phyloP scores from a whole-genome alignment of 306 rosid species.

The Prunus kanzakura region DNA sequence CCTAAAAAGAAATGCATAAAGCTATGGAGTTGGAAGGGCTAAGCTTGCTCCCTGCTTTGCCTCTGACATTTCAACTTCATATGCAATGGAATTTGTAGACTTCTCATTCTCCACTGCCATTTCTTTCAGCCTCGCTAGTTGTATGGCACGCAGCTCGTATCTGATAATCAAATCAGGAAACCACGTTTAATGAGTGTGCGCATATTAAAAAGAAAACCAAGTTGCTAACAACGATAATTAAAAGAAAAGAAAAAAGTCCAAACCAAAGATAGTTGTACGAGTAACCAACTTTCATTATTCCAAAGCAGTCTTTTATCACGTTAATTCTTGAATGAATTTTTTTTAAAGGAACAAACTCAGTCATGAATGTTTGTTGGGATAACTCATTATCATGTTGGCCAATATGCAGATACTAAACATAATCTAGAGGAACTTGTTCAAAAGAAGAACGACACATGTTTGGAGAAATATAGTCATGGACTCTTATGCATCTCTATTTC shows the following conservation, averaged over 20 bases:
- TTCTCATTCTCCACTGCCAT: conserved; percentile 57
- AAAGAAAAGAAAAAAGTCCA: not conserved
- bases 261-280: not conserved
- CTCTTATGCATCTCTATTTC: not conserved
- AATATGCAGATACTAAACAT: not conserved
- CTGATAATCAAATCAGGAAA: conserved; percentile 36
- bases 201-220: not conserved
- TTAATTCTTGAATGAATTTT: not conserved
- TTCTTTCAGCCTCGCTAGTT: conserved; percentile 48
- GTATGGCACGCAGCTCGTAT: conserved; percentile 71
- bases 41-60: conserved; percentile 35
- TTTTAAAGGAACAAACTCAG: not conserved
- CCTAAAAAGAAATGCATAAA: not conserved
- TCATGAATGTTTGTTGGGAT: not conserved
- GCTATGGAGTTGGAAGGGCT: conserved; percentile 42
- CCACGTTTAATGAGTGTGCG: conserved; percentile 7
- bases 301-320: not conserved
- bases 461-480: not conserved
- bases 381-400: not conserved
- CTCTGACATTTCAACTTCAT: conserved; percentile 87
- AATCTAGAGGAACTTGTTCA: not conserved
- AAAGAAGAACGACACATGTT: not conserved
- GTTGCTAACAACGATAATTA: not conserved
- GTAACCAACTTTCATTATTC: not conserved
- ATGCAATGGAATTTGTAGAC: conserved; percentile 38